Evolutionary conservation across 208 protist genomes (phyloP).

Genomic region (Wallacemonas rigidus): DNA sequence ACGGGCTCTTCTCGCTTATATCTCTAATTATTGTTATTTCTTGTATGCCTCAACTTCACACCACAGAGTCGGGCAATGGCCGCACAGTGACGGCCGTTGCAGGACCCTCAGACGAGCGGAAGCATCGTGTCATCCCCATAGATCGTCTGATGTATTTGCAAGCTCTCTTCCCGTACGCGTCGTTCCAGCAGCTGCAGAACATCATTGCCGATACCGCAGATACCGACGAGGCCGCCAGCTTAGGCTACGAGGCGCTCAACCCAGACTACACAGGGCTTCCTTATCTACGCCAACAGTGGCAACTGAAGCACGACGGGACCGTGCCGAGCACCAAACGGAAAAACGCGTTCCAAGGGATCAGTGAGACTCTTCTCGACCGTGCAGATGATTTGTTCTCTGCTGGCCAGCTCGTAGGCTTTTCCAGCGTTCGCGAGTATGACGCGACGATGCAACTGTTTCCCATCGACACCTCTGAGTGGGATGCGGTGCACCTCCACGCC

Average conservation of each 20-base stretch:
- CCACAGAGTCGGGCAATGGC: not conserved
- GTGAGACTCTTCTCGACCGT: slow-evolving; percentile 36
- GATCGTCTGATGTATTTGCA: slow-evolving; percentile 52
- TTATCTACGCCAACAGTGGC: slow-evolving; percentile 46
- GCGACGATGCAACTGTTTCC: slow-evolving; percentile 52
- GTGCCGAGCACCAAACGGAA: slow-evolving; percentile 21
- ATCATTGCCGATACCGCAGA: slow-evolving; percentile 26
- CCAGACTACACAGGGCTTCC: slow-evolving; percentile 44
- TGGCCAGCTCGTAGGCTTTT: slow-evolving; percentile 33
- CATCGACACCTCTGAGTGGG: slow-evolving; percentile 76
- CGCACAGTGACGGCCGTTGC: no score
- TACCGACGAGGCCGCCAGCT: slow-evolving; percentile 45
- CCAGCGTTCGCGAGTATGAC: slow-evolving; percentile 63
- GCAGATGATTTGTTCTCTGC: slow-evolving; percentile 25
- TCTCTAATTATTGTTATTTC: no score
- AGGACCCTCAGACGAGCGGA: not conserved
- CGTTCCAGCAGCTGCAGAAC: slow-evolving; percentile 28
- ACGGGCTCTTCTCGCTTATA: no score
- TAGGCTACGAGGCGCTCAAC: slow-evolving; percentile 54
- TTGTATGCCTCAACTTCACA: not conserved
- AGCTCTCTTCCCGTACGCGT: slow-evolving; percentile 73
- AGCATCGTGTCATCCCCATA: not conserved
- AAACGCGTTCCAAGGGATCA: slow-evolving; percentile 38
- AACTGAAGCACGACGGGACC: slow-evolving; percentile 21
- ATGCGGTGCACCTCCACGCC: slow-evolving; percentile 42